phyloP scores from a whole-genome alignment of 306 rosid genomes.

The Quercus robur region DNA sequence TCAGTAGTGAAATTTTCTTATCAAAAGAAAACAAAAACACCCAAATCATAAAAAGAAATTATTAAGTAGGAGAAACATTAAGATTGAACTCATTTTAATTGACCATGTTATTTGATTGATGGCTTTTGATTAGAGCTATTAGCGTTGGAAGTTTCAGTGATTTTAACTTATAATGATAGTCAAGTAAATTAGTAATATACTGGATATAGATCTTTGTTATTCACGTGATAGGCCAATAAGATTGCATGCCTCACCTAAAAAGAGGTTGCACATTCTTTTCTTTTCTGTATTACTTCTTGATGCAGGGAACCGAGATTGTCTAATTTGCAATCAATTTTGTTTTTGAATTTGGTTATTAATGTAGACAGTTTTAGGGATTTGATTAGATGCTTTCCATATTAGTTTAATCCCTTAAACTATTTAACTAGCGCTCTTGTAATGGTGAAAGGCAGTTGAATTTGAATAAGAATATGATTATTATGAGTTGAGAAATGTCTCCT shows the following conservation, averaged over 20 bases:
- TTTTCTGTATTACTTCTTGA: too few relatives aligned
- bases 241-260: not conserved
- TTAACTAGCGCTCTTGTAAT: too few relatives aligned
- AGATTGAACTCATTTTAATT: not conserved
- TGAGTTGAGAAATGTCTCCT: too few relatives aligned
- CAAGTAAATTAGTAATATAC: not conserved
- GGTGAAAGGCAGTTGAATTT: too few relatives aligned
- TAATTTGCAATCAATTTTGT: too few relatives aligned
- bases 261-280: not conserved
- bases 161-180: not conserved
- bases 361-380: too few relatives aligned
- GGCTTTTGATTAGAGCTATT: not conserved
- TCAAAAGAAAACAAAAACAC: not conserved
- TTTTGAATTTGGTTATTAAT: too few relatives aligned
- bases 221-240: not conserved
- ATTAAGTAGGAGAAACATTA: not conserved
- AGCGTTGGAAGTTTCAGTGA: not conserved
- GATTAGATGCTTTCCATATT: too few relatives aligned
- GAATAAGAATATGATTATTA: too few relatives aligned
- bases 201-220: not conserved
- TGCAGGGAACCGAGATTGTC: too few relatives aligned
- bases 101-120: not conserved
- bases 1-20: not conserved
- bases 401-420: too few relatives aligned
- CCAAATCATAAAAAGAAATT: not conserved